phyloP scores from a whole-genome alignment of 2,329 filamentous ascomycete species.

The Emericellopsis cladophorae region DNA sequence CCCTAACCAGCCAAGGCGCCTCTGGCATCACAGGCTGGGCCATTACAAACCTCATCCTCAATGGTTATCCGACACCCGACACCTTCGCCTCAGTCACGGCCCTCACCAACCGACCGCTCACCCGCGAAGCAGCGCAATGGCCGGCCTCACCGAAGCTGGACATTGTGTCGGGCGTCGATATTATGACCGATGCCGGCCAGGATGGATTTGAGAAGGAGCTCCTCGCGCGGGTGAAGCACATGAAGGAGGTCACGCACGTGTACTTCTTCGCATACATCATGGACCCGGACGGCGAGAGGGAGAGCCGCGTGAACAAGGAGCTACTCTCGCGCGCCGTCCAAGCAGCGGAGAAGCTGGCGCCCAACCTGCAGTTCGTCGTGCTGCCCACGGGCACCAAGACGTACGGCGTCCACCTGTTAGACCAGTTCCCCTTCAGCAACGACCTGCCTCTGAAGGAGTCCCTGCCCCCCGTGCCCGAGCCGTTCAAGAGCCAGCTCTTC shows the following conservation, averaged over 20 bases:
- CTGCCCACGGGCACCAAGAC: constrained; percentile 28
- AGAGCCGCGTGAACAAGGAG: constrained; percentile 20
- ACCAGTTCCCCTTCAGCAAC: constrained; percentile 13
- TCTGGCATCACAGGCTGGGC: constrained; percentile 37
- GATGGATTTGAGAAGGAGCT: constrained; percentile 17
- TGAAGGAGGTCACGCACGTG: constrained; percentile 25
- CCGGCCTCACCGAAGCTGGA: constrained; percentile 16
- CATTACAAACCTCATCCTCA: constrained; percentile 31
- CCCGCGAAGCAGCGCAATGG: constrained; percentile 13
- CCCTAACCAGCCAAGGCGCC: constrained; percentile 19
- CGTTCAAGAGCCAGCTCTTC: constrained; percentile 27
- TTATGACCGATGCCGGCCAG: constrained; percentile 15
- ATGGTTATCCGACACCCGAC: constrained; percentile 28
- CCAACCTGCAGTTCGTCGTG: constrained; percentile 23
- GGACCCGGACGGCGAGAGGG: constrained; percentile 17
- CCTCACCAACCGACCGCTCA: constrained; percentile 29
- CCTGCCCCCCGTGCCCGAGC: constrained; percentile 24
- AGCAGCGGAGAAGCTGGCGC: constrained; percentile 21
- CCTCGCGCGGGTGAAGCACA: constrained; percentile 17
- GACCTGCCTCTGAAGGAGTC: constrained; percentile 23
- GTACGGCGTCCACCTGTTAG: constrained; percentile 18
- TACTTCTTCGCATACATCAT: constrained; percentile 27
- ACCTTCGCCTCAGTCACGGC: constrained; percentile 30
- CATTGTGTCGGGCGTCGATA: constrained; percentile 19
- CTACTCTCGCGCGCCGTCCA: constrained; percentile 23